These are phyloP conservation scores for Boletus sp. DNA, from an alignment of 768 basidiomycete species.

Conservation along the genomic window DNA sequence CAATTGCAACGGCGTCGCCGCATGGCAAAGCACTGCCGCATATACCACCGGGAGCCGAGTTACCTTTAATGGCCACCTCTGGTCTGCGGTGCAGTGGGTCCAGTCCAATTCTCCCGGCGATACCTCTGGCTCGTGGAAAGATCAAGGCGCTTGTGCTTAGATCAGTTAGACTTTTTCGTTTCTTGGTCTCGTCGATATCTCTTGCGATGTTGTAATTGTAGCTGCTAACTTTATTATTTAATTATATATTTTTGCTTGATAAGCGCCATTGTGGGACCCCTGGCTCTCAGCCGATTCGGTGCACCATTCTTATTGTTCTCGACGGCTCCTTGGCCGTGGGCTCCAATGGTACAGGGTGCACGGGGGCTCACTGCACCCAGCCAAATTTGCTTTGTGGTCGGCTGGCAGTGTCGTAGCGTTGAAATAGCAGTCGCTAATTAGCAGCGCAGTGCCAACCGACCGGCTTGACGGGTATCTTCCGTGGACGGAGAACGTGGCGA, in stretches of 20 bases:
- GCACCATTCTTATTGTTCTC: too few relatives aligned
- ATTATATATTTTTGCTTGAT: not conserved
- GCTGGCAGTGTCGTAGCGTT: conserved; percentile 13
- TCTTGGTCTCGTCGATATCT: not conserved
- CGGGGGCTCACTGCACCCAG: conserved; percentile 11
- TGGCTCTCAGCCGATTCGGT: not conserved
- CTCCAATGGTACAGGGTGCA: conserved; percentile 15
- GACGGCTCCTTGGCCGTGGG: too few relatives aligned
- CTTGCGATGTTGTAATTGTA: not conserved
- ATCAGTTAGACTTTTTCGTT: not conserved
- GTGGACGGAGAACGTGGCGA: conserved; percentile 3
- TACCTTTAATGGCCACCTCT: conserved; percentile 13
- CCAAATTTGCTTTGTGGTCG: conserved; percentile 10
- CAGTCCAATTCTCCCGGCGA: conserved; percentile 22
- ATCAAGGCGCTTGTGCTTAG: conserved; percentile 20
- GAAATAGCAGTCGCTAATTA: not conserved
- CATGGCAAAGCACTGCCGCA: conserved; percentile 16
- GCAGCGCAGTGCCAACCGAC: not conserved
- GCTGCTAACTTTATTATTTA: not conserved
- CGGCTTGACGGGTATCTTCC: conserved; percentile 22
- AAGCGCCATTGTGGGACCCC: not conserved
- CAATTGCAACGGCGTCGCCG: conserved; percentile 17
- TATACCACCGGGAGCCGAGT: conserved; percentile 18
- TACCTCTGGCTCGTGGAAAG: conserved; percentile 25
- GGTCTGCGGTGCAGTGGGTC: conserved; percentile 27